A percentile compares a stretch with the other conserved stretches of the same genome.
Evolutionary conservation across 2,329 filamentous ascomycete genomes (phyloP).

Genomic region (Curvularia sp.): DNA sequence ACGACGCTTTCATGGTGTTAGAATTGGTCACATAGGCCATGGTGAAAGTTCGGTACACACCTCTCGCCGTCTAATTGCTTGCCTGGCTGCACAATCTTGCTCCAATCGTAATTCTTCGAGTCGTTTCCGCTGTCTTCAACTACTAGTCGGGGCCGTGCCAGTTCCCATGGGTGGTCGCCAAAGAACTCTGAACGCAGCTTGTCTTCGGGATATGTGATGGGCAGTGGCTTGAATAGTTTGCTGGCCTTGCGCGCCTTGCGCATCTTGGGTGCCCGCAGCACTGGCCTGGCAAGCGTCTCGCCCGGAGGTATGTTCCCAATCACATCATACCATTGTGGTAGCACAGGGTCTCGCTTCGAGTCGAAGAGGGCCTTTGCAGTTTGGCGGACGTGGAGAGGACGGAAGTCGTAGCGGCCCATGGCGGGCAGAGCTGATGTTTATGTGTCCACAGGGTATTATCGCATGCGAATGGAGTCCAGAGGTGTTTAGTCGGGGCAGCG

Average conservation of each 20-base stretch:
- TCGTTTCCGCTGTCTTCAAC: slow-evolving; percentile 88
- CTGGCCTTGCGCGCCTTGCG: slow-evolving; percentile 64
- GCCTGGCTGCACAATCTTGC: slow-evolving; percentile 74
- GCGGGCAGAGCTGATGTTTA: slow-evolving; percentile 13
- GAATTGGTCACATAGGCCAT: background rate
- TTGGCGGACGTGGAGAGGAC: slow-evolving; percentile 60
- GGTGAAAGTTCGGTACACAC: slow-evolving; percentile 54
- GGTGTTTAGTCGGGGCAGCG: background rate
- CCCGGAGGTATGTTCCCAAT: slow-evolving; percentile 65
- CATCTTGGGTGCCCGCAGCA: slow-evolving; percentile 56
- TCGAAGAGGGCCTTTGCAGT: slow-evolving; percentile 60
- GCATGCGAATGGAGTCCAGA: background rate
- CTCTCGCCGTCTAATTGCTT: slow-evolving; percentile 83
- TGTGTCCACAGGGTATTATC: background rate
- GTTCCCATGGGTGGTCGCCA: slow-evolving; percentile 94
- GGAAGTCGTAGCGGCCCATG: slow-evolving; percentile 62
- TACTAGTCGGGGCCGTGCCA: slow-evolving; percentile 84
- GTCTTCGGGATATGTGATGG: slow-evolving; percentile 84
- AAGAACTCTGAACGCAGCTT: slow-evolving; percentile 81
- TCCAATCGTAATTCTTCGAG: slow-evolving; percentile 78
- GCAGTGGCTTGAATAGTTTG: slow-evolving; percentile 80
- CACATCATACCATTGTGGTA: slow-evolving; percentile 65
- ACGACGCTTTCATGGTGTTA: slow-evolving; percentile 74
- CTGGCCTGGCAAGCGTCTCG: slow-evolving; percentile 64
- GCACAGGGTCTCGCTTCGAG: slow-evolving; percentile 48